Base-by-base conservation (phyloP, 2,329 filamentous ascomycete species). In the Trichoderma sp. region DNA sequence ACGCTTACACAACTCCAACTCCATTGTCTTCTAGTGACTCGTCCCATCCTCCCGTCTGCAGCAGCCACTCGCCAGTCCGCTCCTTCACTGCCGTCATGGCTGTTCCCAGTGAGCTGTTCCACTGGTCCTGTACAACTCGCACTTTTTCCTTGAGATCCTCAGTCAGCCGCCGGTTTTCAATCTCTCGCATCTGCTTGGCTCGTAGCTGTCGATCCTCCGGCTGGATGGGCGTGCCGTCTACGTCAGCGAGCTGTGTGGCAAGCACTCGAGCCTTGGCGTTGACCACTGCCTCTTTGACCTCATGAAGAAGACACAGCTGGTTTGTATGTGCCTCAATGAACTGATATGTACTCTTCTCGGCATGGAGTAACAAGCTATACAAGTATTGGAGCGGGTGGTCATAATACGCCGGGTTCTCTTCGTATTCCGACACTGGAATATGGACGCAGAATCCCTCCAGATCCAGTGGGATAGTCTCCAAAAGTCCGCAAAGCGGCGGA, bases 311-410 rank as follows among this genome's bases (percentile, higher is more conserved):
- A 76, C 95, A 98, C 29, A 97, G 85, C 40, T 97, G 83, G 76
- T 97, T 97, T 35, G 89, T 95, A 82, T 98, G 95, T 7, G 90
- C 92, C 82, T 98, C 96, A 75, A 98, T 97, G 80, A 97, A 98
- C 79, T 98, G 96, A 76, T 97, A 96, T 10, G 93, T 95, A 74
- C 91, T 94, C 82, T 96, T 97, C 78, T 96, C 93, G 0, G 94
- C 91, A 75, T 98, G 95, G 6, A 90, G 87, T 10, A 99, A 85
- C 29, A 98, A 83, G 58, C 89, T 91, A 79, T 94, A 96, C 0
- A 99, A 86, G 78, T 99, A 98, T 80, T 97, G 93, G 77, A 97
- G 81, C 13, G 96, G 96, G 76, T 93, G 92, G 1, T 88, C 83
- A 72, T 87, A 86, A 78, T 97, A 98, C 21, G 86, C 85, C 0